These are phyloP conservation scores for Aspergillus calidoustus DNA, from an alignment of 2,329 filamentous ascomycete species.

Conservation along the genomic window DNA sequence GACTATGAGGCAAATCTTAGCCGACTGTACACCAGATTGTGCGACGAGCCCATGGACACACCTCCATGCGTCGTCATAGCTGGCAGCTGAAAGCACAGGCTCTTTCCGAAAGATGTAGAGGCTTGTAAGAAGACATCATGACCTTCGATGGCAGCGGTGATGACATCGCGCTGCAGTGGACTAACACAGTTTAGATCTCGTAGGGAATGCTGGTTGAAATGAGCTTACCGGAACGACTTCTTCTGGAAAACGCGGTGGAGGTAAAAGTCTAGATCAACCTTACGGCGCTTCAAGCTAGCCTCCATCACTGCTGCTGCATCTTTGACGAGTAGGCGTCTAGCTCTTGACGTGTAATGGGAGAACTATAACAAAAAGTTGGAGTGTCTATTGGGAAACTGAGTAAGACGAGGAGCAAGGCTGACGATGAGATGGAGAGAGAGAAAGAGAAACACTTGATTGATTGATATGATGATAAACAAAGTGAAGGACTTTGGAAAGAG, in stretches of 20 bases:
- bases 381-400: not conserved
- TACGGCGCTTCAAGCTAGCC: conserved; percentile 32
- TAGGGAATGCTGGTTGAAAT: not conserved
- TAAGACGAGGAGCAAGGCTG: not conserved
- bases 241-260: conserved; percentile 76
- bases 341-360: not conserved
- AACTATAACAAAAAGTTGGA: not conserved
- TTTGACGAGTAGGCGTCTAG: conserved; percentile 3
- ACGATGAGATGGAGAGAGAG: not conserved
- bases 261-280: conserved; percentile 72
- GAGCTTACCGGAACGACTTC: conserved; percentile 67
- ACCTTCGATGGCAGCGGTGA: conserved; percentile 76
- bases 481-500: not conserved
- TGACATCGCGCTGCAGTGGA: conserved; percentile 85
- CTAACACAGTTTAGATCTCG: conserved; percentile 48
- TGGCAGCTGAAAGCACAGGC: conserved; percentile 88
- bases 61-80: conserved; percentile 86
- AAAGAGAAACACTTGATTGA: not conserved
- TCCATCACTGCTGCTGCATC: conserved; percentile 38
- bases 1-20: conserved; percentile 55
- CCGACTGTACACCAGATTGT: not conserved
- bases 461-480: not conserved
- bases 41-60: conserved; percentile 52
- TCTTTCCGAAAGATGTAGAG: conserved; percentile 77
- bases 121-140: conserved; percentile 94